These are phyloP conservation scores for Neonectria punicea DNA, from an alignment of 2,329 filamentous ascomycete species.

Conservation along the genomic window DNA sequence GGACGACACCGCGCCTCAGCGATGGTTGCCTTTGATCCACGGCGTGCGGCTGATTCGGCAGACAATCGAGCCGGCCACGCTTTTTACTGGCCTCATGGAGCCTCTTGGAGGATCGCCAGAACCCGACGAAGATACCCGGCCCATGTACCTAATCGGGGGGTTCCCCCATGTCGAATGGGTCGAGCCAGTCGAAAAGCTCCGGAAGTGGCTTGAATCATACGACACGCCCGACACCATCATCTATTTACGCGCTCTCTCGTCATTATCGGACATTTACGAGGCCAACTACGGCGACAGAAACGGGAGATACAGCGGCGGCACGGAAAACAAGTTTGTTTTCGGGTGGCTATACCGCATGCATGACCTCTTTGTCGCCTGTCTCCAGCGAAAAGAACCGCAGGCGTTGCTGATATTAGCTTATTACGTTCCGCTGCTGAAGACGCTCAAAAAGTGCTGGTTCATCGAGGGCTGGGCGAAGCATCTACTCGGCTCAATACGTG, in stretches of 20 bases:
- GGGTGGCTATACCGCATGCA: conserved; percentile 45
- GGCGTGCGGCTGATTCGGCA: conserved; percentile 40
- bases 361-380: conserved; percentile 40
- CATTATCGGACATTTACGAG: conserved; percentile 41
- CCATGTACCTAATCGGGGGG: conserved; percentile 35
- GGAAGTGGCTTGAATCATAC: conserved; percentile 38
- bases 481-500: conserved; percentile 37
- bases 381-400: conserved; percentile 42
- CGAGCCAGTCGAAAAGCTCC: conserved; percentile 34
- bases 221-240: conserved; percentile 40
- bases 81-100: conserved; percentile 43
- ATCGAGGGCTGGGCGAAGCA: conserved; percentile 30
- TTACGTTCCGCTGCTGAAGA: conserved; percentile 30
- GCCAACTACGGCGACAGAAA: conserved; percentile 38
- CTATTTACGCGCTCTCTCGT: conserved; percentile 36
- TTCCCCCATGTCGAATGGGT: conserved; percentile 39
- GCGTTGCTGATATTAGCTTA: conserved; percentile 43
- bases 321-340: conserved; percentile 36
- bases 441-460: conserved; percentile 27
- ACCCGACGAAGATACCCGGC: conserved; percentile 30
- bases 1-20: conserved; percentile 34
- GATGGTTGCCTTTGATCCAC: conserved; percentile 42
- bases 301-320: conserved; percentile 30
- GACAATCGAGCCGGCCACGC: conserved; percentile 40
- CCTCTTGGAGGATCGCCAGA: conserved; percentile 32